A percentile compares a stretch with the other conserved stretches of the same genome.
Evolutionary conservation across 2,329 filamentous ascomycete genomes (phyloP).

Genomic region (Talaromyces piceae): DNA sequence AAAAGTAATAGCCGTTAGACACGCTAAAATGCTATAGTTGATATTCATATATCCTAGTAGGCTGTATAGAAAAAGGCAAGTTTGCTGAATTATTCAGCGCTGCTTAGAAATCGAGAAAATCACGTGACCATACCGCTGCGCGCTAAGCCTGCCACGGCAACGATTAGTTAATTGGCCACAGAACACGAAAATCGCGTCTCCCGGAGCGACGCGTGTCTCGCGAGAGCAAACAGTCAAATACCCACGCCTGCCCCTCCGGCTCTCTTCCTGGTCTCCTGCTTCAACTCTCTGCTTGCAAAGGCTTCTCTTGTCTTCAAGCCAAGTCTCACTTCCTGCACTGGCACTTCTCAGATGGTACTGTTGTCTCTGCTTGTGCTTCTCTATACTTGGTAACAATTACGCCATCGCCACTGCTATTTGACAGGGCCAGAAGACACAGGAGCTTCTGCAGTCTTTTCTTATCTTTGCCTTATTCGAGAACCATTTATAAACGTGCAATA

Average conservation of each 20-base stretch:
- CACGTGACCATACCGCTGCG: background rate
- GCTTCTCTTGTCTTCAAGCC: no score
- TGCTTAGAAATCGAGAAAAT: background rate
- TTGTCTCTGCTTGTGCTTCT: background rate
- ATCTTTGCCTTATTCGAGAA: background rate
- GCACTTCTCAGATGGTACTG: background rate
- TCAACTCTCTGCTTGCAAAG: background rate
- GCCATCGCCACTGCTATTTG: background rate
- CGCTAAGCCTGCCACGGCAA: background rate
- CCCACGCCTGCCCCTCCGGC: slow-evolving; percentile 11
- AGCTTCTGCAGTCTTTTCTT: background rate
- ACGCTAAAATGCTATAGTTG: no score
- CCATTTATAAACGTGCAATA: slow-evolving; percentile 2
- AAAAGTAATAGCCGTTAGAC: no score
- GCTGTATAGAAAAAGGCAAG: background rate
- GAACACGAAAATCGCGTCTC: slow-evolving; percentile 11
- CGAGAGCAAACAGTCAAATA: slow-evolving; percentile 4
- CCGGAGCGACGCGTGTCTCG: slow-evolving; percentile 6
- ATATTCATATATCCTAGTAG: no score
- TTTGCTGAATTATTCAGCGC: background rate
- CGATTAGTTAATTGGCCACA: background rate
- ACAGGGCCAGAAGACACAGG: background rate
- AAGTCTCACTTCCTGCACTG: background rate
- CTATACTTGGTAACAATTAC: background rate
- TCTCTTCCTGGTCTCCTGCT: slow-evolving; percentile 5